phyloP scores from a whole-genome alignment of 140 eudicot species.

The Senecio squalidus region DNA sequence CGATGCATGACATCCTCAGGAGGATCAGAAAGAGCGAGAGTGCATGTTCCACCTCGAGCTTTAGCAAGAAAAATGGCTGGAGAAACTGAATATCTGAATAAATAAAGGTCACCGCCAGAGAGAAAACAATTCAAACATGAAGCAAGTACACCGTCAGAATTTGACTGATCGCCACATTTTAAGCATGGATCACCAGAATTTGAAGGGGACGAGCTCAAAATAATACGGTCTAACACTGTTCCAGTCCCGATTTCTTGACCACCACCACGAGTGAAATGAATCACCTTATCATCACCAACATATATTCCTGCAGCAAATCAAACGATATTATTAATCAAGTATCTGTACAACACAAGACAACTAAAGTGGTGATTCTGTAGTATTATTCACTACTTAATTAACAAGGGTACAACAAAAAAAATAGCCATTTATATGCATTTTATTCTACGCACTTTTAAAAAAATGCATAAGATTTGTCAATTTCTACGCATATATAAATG shows the following conservation, averaged over 20 bases:
- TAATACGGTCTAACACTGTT: slow-evolving; percentile 61
- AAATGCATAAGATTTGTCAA: too few species aligned
- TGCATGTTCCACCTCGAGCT: slow-evolving; percentile 97
- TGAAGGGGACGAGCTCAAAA: slow-evolving; percentile 64
- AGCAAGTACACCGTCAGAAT: slow-evolving; percentile 61
- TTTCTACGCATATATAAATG: too few species aligned
- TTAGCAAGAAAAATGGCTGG: slow-evolving; percentile 70
- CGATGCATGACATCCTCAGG: slow-evolving; percentile 70
- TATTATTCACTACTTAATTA: too few species aligned
- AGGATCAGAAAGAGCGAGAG: slow-evolving; percentile 74
- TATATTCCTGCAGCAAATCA: slow-evolving; percentile 62
- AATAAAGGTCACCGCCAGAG: slow-evolving; percentile 65
- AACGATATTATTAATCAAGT: neutral
- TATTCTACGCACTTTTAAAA: too few species aligned
- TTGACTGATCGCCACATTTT: slow-evolving; percentile 75
- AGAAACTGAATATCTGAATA: slow-evolving; percentile 53
- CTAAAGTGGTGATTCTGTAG: neutral
- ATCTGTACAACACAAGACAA: neutral
- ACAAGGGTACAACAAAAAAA: too few species aligned
- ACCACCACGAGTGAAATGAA: slow-evolving; percentile 86
- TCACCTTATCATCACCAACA: slow-evolving; percentile 72
- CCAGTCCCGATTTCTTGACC: slow-evolving; percentile 97
- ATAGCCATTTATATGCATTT: too few species aligned
- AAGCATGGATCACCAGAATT: slow-evolving; percentile 55
- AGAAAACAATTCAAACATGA: slow-evolving; percentile 95